phyloP scores from a whole-genome alignment of 768 basidiomycete genomes.

The Tulasnella sp. region DNA sequence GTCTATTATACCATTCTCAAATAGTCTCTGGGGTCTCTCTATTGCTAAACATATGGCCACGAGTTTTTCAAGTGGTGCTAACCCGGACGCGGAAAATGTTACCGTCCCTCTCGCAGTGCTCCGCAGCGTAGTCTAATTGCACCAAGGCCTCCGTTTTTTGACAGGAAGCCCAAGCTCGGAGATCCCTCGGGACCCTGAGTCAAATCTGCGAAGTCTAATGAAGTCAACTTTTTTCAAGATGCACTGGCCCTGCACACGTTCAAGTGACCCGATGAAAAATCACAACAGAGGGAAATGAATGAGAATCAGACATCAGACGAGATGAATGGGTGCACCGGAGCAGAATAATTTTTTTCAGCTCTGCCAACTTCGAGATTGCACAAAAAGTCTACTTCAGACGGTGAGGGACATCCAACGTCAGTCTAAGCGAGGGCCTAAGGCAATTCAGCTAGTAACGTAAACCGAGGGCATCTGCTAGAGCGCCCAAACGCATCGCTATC shows the following conservation, averaged over 20 bases:
- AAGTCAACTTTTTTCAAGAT: background rate
- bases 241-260: background rate
- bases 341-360: background rate
- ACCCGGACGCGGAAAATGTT: no score
- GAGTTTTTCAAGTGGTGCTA: no score
- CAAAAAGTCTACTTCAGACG: no score
- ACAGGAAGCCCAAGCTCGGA: no score
- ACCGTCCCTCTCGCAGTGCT: no score
- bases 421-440: background rate
- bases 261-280: no score
- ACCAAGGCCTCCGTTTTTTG: background rate
- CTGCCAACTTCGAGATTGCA: background rate
- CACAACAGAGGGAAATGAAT: background rate
- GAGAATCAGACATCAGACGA: background rate
- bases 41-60: no score
- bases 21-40: no score
- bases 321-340: background rate
- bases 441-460: background rate
- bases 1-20: no score
- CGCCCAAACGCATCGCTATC: background rate
- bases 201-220: background rate
- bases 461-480: background rate
- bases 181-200: background rate
- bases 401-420: background rate
- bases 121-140: background rate